phyloP scores from a whole-genome alignment of 2,329 filamentous ascomycete species.

The Fusarium piperis region DNA sequence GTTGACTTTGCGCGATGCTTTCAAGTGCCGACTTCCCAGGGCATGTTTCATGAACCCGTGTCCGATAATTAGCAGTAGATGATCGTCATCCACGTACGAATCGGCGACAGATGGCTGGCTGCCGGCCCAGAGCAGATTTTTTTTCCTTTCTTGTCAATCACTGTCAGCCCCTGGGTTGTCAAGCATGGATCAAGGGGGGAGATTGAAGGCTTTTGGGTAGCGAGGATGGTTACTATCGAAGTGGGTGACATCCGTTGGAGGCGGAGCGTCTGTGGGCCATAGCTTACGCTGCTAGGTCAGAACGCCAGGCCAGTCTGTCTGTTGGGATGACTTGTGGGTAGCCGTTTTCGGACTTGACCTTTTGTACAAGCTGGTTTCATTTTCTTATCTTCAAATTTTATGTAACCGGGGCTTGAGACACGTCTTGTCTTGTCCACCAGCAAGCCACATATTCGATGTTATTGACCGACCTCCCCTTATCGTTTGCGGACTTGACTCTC shows the following conservation, averaged over 20 bases:
- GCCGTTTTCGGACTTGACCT: not conserved
- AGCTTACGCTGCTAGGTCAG: not conserved
- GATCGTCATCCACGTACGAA: not conserved
- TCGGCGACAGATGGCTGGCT: not conserved
- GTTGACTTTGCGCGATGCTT: not conserved
- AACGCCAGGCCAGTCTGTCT: not conserved
- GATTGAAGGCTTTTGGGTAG: not conserved
- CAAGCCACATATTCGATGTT: not conserved
- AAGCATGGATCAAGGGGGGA: not conserved
- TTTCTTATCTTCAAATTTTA: not conserved
- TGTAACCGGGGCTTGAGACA: not conserved
- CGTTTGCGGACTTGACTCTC: not conserved
- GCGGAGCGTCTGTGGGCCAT: not conserved
- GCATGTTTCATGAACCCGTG: not conserved
- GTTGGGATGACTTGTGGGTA: not conserved
- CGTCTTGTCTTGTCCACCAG: not conserved
- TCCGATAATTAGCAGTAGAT: not conserved
- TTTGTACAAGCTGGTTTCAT: not conserved
- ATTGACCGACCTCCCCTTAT: not conserved
- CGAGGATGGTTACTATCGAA: not conserved
- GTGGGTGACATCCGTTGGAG: not conserved
- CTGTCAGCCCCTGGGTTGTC: not conserved
- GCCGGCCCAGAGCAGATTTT: not conserved
- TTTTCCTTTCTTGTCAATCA: not conserved
- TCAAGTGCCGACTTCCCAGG: not conserved